Conservation (phyloP, 805 yeast species). For the Wickerhamiella bombiphila region DNA sequence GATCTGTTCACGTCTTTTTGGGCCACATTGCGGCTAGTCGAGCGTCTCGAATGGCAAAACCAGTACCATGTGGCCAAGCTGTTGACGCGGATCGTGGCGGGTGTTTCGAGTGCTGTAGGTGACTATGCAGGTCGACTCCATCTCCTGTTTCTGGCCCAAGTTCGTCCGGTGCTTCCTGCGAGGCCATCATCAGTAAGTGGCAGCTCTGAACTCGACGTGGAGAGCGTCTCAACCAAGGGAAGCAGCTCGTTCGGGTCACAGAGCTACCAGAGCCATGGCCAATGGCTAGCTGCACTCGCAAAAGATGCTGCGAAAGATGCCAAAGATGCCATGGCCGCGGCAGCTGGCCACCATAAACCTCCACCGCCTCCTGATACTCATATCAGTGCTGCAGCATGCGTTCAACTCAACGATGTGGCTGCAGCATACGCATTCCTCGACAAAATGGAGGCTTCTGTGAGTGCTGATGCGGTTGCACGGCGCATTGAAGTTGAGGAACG, state of each 20-base stretch:
- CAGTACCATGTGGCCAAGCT: constrained; percentile 46
- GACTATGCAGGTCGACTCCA: constrained; percentile 30
- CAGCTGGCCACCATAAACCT: constrained; percentile 9
- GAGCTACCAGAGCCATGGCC: constrained; percentile 3
- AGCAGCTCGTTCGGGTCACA: background rate
- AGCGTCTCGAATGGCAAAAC: constrained; percentile 50
- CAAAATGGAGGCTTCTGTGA: constrained; percentile 28
- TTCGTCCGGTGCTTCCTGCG: constrained; percentile 4
- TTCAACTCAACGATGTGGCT: constrained; percentile 55
- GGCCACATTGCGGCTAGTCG: constrained; percentile 42
- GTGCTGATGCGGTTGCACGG: constrained; percentile 38
- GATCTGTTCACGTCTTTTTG: constrained; percentile 54
- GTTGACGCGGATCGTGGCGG: constrained; percentile 44
- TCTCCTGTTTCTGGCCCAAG: constrained; percentile 12
- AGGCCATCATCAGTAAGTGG: too few species aligned
- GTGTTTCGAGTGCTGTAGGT: constrained; percentile 47
- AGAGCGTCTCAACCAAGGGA: background rate
- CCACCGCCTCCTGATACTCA: constrained; percentile 33
- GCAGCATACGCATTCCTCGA: constrained; percentile 19
- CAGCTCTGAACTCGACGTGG: too few species aligned
- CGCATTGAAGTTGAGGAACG: constrained; percentile 20
- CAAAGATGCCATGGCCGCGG: constrained; percentile 16
- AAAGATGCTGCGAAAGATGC: constrained; percentile 23
- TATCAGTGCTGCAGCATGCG: constrained; percentile 49
- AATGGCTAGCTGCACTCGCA: constrained; percentile 23